Evolutionary conservation across 2,329 filamentous ascomycete genomes (phyloP).

Genomic region (Dactylella cylindrospora): DNA sequence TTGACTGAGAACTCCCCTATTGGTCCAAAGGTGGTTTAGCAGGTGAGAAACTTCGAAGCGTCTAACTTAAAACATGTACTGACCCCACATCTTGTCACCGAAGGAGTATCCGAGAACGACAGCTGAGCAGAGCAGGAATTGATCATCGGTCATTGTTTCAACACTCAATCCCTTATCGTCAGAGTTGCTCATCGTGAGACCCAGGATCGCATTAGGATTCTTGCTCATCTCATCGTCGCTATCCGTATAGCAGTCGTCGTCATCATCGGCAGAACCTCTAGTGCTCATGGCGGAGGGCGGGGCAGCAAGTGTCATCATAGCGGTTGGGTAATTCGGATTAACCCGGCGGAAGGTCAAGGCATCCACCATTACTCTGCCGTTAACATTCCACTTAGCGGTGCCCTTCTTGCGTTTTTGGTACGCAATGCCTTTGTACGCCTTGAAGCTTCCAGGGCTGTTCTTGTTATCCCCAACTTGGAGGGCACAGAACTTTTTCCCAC

Average conservation of each 20-base stretch:
- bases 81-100: conserved; percentile 76
- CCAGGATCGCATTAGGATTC: conserved; percentile 53
- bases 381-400: conserved; percentile 77
- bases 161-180: conserved; percentile 43
- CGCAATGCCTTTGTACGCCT: conserved; percentile 72
- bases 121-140: conserved; percentile 78
- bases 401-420: conserved; percentile 63
- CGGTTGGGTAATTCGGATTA: conserved; percentile 75
- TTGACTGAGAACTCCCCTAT: conserved; percentile 75
- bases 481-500: conserved; percentile 79
- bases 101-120: conserved; percentile 86
- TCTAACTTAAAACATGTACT: background rate
- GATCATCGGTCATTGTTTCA: conserved; percentile 65
- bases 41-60: background rate
- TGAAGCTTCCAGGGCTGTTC: conserved; percentile 51
- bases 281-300: too few species aligned
- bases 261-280: conserved; percentile 56
- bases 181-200: conserved; percentile 45
- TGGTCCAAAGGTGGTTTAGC: background rate
- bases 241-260: conserved; percentile 52
- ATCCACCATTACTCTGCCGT: conserved; percentile 88
- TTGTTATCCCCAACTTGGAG: conserved; percentile 80
- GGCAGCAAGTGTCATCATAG: background rate
- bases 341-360: conserved; percentile 77
- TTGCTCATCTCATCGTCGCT: conserved; percentile 55